Percentiles rank a stretch among this genome's conserved stretches.
phyloP scores from a whole-genome alignment of 108 stramenopile species.

The Bacterosira constricta region DNA sequence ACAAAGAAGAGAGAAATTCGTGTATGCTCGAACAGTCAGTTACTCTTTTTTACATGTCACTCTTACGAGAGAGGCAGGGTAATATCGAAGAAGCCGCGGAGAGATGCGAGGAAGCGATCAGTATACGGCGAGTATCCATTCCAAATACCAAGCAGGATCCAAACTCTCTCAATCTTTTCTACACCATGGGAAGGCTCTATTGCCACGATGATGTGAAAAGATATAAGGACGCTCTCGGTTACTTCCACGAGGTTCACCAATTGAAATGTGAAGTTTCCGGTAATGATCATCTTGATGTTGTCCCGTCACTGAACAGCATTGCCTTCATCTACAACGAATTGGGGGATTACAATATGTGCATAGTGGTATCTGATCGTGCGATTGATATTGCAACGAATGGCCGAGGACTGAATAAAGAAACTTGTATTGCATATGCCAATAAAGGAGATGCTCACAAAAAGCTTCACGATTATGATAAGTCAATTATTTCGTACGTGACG shows the following conservation, averaged over 20 bases:
- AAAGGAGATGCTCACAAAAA: constrained; percentile 37
- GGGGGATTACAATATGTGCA: constrained; percentile 37
- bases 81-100: constrained; percentile 30
- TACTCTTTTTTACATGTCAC: constrained; percentile 34
- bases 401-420: constrained; percentile 33
- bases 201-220: constrained; percentile 32
- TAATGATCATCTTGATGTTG: constrained; percentile 44
- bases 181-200: constrained; percentile 39
- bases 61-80: constrained; percentile 36
- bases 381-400: constrained; percentile 42
- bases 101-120: constrained; percentile 43
- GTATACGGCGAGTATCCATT: constrained; percentile 19
- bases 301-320: constrained; percentile 47
- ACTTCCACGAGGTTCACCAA: constrained; percentile 42
- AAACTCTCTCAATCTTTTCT: constrained; percentile 26
- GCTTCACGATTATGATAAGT: constrained; percentile 13
- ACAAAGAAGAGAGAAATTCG: constrained; percentile 34
- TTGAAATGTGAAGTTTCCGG: constrained; percentile 34
- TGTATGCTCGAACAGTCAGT: constrained; percentile 34
- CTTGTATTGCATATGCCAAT: constrained; percentile 33
- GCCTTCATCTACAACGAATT: constrained; percentile 31
- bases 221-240: constrained; percentile 38
- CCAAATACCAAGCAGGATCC: constrained; percentile 24
- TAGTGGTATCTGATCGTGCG: constrained; percentile 27
- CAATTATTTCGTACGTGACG: constrained; percentile 26